Evolutionary conservation across 2,329 filamentous ascomycete species (phyloP).

Genomic region (Aspergillus proliferans): DNA sequence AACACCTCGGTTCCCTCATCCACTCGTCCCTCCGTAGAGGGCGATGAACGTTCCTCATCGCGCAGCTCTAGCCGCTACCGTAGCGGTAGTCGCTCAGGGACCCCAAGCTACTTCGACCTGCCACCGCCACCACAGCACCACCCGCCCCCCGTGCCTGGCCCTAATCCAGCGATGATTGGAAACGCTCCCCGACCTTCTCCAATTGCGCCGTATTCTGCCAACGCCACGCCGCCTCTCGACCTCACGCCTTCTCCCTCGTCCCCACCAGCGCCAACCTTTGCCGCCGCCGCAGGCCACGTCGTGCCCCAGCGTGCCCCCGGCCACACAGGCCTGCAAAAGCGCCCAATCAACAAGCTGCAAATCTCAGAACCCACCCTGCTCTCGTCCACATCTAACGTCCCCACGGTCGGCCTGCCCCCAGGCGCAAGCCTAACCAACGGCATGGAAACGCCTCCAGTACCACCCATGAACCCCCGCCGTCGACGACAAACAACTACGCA

Average conservation of each 20-base stretch:
- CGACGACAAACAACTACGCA: slow-evolving; percentile 44
- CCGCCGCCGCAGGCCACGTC: slow-evolving; percentile 15
- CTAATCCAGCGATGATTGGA: slow-evolving; percentile 21
- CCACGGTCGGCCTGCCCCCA: slow-evolving; percentile 52
- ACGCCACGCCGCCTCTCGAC: slow-evolving; percentile 49
- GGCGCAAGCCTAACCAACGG: slow-evolving; percentile 51
- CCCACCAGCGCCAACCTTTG: slow-evolving; percentile 20
- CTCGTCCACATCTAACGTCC: slow-evolving; percentile 52
- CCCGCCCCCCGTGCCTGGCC: slow-evolving; percentile 19
- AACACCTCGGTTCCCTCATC: slow-evolving; percentile 26
- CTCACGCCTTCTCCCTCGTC: slow-evolving; percentile 39
- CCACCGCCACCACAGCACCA: slow-evolving; percentile 22
- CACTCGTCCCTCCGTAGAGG: slow-evolving; percentile 19
- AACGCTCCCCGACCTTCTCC: slow-evolving; percentile 39
- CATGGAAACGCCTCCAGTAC: slow-evolving; percentile 46
- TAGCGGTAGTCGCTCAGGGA: slow-evolving; percentile 32
- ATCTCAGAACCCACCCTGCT: slow-evolving; percentile 56
- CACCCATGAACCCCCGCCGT: slow-evolving; percentile 55
- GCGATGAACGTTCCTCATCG: slow-evolving; percentile 33
- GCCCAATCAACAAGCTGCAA: slow-evolving; percentile 53
- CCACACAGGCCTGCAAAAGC: slow-evolving; percentile 43
- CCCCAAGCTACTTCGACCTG: slow-evolving; percentile 30
- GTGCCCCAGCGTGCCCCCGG: slow-evolving; percentile 26
- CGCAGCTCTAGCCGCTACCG: slow-evolving; percentile 34
- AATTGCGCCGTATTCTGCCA: slow-evolving; percentile 45